Evolutionary conservation across 139 green algal species (phyloP).

Genomic region (Marvania coccoides): DNA sequence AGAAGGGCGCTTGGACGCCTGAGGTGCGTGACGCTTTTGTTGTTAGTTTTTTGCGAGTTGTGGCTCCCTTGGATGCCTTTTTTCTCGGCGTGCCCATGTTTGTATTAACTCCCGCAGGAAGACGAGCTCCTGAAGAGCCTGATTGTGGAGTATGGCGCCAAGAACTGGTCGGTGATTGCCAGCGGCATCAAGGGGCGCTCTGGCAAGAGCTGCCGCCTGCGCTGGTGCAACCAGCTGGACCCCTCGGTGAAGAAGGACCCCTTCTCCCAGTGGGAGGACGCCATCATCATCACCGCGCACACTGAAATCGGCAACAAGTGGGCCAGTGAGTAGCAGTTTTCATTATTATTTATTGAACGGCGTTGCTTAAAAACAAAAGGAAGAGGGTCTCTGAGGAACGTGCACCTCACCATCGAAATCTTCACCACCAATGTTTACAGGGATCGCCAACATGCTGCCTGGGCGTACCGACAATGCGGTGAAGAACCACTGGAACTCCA

Average conservation of each 20-base stretch:
- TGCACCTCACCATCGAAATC: background rate
- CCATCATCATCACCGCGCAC: conserved; percentile 59
- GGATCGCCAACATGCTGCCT: conserved; percentile 69
- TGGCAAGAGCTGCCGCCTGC: conserved; percentile 78
- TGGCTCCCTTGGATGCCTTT: background rate
- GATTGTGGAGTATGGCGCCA: conserved; percentile 52
- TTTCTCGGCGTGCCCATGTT: background rate
- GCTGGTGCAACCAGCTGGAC: conserved; percentile 82
- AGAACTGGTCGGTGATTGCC: conserved; percentile 80
- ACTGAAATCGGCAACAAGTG: conserved; percentile 66
- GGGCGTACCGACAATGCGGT: conserved; percentile 73
- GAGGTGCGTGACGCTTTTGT: conserved; percentile 28
- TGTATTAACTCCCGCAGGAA: conserved; percentile 47
- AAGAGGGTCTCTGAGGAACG: background rate
- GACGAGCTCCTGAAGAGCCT: conserved; percentile 51
- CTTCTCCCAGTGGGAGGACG: conserved; percentile 68
- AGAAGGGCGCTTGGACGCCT: conserved; percentile 69
- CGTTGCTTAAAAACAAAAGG: conserved; percentile 30
- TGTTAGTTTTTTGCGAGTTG: background rate
- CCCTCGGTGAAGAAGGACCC: conserved; percentile 66
- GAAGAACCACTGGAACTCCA: conserved; percentile 80
- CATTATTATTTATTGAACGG: too few relatives aligned
- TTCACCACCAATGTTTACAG: conserved; percentile 17
- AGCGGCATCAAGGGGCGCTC: conserved; percentile 60
- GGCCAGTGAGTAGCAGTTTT: conserved; percentile 23